phyloP scores from a whole-genome alignment of 805 yeast species.

The Kodamaea kakaduensis region DNA sequence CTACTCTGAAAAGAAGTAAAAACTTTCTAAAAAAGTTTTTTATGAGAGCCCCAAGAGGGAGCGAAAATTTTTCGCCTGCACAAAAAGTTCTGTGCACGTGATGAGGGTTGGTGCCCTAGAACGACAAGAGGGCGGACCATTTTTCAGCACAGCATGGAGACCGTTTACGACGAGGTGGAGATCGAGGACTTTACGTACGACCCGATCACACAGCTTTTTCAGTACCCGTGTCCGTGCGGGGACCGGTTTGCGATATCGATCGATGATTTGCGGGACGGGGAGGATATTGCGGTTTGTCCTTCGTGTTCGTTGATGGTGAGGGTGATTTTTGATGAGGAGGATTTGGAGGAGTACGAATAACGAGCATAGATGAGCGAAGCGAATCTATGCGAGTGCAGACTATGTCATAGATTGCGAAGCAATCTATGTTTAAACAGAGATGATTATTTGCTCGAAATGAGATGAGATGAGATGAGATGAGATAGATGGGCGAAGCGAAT shows the following conservation, averaged over 20 bases:
- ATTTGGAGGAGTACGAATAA: conserved; percentile 40
- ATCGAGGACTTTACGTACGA: conserved; percentile 96
- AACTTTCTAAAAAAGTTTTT: conserved; percentile 13
- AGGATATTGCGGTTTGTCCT: conserved; percentile 93
- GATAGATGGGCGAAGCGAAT: too few relatives aligned
- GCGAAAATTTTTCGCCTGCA: conserved; percentile 6
- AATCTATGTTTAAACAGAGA: not conserved
- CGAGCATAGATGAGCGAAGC: not conserved
- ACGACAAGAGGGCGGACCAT: conserved; percentile 1
- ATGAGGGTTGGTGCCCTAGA: too few relatives aligned
- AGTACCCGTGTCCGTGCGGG: conserved; percentile 98
- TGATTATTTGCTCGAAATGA: not conserved
- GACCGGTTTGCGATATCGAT: conserved; percentile 84
- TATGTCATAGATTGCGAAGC: not conserved
- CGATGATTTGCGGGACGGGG: conserved; percentile 86
- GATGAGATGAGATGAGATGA: too few relatives aligned
- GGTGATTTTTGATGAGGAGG: conserved; percentile 77
- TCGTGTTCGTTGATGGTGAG: conserved; percentile 91
- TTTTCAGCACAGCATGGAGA: conserved; percentile 47
- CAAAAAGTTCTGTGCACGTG: too few relatives aligned
- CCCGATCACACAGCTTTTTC: conserved; percentile 72
- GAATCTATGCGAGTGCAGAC: not conserved
- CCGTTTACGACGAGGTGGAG: conserved; percentile 89
- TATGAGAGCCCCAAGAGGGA: conserved; percentile 2
- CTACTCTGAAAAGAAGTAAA: conserved; percentile 12